Percentiles rank a stretch among this genome's conserved stretches.
Evolutionary conservation across 352 stramenopile genomes (phyloP).

Genomic region (Pythium monospermum): DNA sequence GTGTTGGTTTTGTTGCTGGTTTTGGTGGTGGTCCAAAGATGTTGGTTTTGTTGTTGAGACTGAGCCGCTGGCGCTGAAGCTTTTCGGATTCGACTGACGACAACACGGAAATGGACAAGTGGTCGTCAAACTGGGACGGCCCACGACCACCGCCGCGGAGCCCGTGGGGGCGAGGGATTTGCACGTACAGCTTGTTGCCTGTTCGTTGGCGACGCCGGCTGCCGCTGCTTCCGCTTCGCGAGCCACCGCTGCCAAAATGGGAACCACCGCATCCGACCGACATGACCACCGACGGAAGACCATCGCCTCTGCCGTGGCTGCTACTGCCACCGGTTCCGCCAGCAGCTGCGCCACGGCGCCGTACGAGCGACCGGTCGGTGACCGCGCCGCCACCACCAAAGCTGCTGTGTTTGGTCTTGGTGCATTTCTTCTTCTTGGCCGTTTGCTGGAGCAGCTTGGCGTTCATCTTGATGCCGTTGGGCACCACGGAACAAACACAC

Average conservation of each 20-base stretch:
- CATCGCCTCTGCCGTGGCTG: background rate
- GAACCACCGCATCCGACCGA: background rate
- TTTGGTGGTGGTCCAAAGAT: background rate
- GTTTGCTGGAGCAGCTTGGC: conserved; percentile 56
- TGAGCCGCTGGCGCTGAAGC: conserved; percentile 55
- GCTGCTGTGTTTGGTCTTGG: conserved; percentile 17
- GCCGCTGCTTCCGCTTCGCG: conserved; percentile 1
- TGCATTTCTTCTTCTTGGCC: conserved; percentile 51
- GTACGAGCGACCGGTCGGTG: conserved; percentile 17
- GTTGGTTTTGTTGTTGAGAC: conserved; percentile 29
- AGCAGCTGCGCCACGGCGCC: conserved; percentile 9
- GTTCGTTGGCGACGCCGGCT: conserved; percentile 9
- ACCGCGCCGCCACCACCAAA: conserved; percentile 14
- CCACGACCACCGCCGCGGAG: background rate
- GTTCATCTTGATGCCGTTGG: conserved; percentile 56
- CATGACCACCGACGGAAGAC: background rate
- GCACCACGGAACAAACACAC: conserved; percentile 67
- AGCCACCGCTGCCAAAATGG: background rate
- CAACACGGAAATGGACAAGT: conserved; percentile 58
- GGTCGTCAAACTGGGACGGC: conserved; percentile 12
- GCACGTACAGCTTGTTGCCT: conserved; percentile 20
- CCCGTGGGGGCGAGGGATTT: background rate
- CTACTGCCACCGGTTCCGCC: background rate
- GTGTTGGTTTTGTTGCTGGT: background rate
- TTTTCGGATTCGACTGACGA: conserved; percentile 74